These are phyloP conservation scores for Monosporascus sp. DNA, from an alignment of 2,329 filamentous ascomycete species.

Conservation along the genomic window DNA sequence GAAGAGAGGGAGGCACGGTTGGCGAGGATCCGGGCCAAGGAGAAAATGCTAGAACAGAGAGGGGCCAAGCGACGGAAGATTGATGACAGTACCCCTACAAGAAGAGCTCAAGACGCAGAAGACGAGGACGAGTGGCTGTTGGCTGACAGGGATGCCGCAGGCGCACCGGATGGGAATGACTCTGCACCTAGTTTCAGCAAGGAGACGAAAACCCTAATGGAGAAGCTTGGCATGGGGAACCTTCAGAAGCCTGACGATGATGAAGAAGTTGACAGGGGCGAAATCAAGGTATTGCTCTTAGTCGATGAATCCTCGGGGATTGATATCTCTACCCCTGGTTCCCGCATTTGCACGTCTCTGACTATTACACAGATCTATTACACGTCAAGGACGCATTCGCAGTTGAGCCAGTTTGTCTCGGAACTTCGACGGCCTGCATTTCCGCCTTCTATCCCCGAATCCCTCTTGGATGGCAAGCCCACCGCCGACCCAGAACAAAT, in stretches of 20 bases:
- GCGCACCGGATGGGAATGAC: constrained; percentile 28
- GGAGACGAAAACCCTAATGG: constrained; percentile 69
- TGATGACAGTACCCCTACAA: constrained; percentile 26
- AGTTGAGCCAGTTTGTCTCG: constrained; percentile 80
- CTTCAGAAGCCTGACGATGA: constrained; percentile 30
- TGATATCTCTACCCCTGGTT: too few relatives aligned
- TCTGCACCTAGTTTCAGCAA: constrained; percentile 58
- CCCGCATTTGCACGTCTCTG: background rate
- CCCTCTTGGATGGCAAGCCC: constrained; percentile 23
- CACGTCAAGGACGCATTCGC: constrained; percentile 88
- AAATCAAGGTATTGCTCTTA: constrained; percentile 54
- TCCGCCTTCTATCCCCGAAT: constrained; percentile 61
- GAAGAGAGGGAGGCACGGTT: constrained; percentile 71
- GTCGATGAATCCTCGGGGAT: too few relatives aligned
- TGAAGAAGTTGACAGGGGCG: constrained; percentile 49
- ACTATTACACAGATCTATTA: constrained; percentile 63
- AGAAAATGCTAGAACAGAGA: constrained; percentile 51
- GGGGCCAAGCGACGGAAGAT: constrained; percentile 41
- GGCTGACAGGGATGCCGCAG: constrained; percentile 58
- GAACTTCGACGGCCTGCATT: constrained; percentile 76
- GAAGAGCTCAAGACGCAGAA: constrained; percentile 19
- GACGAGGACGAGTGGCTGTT: constrained; percentile 64
- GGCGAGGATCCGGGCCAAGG: constrained; percentile 57
- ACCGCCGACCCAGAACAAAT: constrained; percentile 48
- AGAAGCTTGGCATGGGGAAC: constrained; percentile 52